phyloP scores from a whole-genome alignment of 257 asterid species.

The Nicotiana sylvestris region DNA sequence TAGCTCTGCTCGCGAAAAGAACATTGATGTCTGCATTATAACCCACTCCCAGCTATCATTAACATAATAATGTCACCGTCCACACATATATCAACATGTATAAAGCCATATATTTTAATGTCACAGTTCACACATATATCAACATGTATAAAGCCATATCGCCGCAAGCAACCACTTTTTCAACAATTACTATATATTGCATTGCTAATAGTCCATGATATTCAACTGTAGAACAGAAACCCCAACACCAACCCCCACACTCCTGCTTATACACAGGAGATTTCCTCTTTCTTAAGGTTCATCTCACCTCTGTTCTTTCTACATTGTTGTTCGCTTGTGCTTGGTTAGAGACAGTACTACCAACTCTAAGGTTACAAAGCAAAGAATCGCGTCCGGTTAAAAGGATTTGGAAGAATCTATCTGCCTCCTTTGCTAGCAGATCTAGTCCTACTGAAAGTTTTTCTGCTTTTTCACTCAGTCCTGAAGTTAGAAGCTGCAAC shows the following conservation, averaged over 20 bases:
- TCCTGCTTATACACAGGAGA: constrained; percentile 14
- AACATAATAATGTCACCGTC: too few relatives aligned
- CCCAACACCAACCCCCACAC: constrained; percentile 18
- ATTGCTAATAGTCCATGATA: not conserved
- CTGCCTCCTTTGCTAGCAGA: constrained; percentile 65
- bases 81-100: not conserved
- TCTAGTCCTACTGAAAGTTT: constrained; percentile 60
- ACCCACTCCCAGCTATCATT: too few relatives aligned
- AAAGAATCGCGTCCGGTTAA: constrained; percentile 72
- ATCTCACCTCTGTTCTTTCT: constrained; percentile 43
- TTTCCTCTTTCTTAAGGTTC: constrained; percentile 21
- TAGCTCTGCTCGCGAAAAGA: too few relatives aligned
- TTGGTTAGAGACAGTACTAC: constrained; percentile 20
- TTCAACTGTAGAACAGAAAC: constrained; percentile 14
- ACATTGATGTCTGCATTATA: too few relatives aligned
- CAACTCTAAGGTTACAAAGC: constrained; percentile 68
- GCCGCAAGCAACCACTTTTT: not conserved
- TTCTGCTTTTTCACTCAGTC: constrained; percentile 40
- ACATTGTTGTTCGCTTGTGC: constrained; percentile 22
- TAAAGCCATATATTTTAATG: not conserved
- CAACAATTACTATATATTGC: constrained; percentile 10
- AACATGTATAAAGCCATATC: not conserved
- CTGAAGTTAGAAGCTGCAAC: constrained; percentile 26
- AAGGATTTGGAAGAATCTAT: constrained; percentile 70
- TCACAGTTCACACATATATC: not conserved